phyloP scores from a whole-genome alignment of 1,284 basidiomycete species.

The Ganoderma resinaceum region DNA sequence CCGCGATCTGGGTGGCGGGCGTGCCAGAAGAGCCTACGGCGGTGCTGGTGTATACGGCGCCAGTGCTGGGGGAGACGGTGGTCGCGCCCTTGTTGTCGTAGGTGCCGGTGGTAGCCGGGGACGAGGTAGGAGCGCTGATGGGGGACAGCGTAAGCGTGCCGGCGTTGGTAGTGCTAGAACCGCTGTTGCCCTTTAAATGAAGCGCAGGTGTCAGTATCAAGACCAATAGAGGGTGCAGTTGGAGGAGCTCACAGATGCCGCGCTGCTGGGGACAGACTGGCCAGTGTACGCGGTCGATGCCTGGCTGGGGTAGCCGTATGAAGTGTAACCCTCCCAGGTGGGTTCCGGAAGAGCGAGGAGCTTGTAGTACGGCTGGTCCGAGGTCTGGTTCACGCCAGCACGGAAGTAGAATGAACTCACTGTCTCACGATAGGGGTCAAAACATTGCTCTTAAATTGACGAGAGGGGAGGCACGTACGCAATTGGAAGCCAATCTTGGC shows the following conservation, averaged over 20 bases:
- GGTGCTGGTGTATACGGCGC: constrained; percentile 4
- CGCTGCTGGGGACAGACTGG: neutral
- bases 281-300: neutral
- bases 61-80: neutral
- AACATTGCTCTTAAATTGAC: neutral
- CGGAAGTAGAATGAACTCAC: constrained; percentile 31
- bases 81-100: neutral
- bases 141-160: neutral
- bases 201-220: neutral
- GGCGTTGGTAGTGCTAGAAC: neutral
- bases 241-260: neutral
- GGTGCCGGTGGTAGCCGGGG: neutral
- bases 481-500: constrained; percentile 28
- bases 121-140: neutral
- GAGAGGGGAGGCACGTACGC: constrained; percentile 14
- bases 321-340: constrained; percentile 5
- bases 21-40: constrained; percentile 14
- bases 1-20: constrained; percentile 20
- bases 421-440: neutral
- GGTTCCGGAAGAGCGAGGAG: constrained; percentile 20
- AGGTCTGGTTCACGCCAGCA: constrained; percentile 17
- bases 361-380: constrained; percentile 27
- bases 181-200: neutral
- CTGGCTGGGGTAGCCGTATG: neutral
- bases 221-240: neutral